These are phyloP conservation scores for Fusarium tuaranense DNA, from an alignment of 2,329 filamentous ascomycete genomes.

Conservation along the genomic window DNA sequence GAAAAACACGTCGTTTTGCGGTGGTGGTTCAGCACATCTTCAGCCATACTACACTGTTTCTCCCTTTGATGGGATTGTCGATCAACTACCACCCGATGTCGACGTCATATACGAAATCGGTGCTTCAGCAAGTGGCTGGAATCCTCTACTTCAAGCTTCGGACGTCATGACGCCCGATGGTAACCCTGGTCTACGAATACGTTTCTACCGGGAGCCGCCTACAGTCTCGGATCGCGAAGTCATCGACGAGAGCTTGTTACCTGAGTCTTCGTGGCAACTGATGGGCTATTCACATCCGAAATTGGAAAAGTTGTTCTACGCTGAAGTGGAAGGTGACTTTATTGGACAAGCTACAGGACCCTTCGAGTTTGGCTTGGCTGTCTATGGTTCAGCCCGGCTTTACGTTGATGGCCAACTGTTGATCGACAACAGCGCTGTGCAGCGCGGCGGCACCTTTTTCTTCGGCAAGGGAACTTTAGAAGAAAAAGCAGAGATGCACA, in stretches of 20 bases:
- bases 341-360: conserved; percentile 24
- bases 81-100: neutral
- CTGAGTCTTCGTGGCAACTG: conserved; percentile 37
- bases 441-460: conserved; percentile 49
- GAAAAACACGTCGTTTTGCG: conserved; percentile 49
- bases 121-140: neutral
- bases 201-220: conserved; percentile 9
- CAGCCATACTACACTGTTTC: conserved; percentile 47
- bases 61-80: conserved; percentile 45
- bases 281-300: conserved; percentile 41
- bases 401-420: conserved; percentile 48
- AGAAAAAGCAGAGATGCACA: conserved; percentile 31
- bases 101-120: conserved; percentile 2
- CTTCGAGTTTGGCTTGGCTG: conserved; percentile 49
- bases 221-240: neutral
- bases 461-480: conserved; percentile 50
- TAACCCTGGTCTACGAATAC: conserved; percentile 1
- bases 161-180: neutral
- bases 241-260: conserved; percentile 31
- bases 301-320: conserved; percentile 32
- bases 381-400: conserved; percentile 47
- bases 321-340: conserved; percentile 36
- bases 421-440: conserved; percentile 45
- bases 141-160: neutral
- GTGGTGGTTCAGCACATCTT: conserved; percentile 48